A percentile compares a stretch with the other conserved stretches of the same genome.
phyloP scores from a whole-genome alignment of 2,329 filamentous ascomycete genomes.

The Cercospora citrullina region DNA sequence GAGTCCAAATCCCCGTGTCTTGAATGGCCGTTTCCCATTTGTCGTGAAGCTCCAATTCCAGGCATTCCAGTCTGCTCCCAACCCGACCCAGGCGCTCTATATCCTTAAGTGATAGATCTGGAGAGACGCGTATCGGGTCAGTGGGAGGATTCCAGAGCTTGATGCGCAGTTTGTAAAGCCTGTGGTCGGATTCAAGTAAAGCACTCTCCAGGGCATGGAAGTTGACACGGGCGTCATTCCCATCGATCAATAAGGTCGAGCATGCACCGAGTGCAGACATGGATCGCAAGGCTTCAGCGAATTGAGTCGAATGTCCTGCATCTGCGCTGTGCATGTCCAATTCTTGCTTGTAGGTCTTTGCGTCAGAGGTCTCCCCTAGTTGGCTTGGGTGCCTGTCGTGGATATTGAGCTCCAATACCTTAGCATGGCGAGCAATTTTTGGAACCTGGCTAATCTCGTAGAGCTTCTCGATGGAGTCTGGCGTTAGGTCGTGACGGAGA shows the following conservation, averaged over 20 bases:
- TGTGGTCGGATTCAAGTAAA: background rate
- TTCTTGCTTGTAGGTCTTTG: background rate
- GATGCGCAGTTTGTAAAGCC: background rate
- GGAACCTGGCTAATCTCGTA: background rate
- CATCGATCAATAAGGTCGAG: background rate
- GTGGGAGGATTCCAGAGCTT: background rate
- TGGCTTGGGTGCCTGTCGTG: background rate
- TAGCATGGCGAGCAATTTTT: background rate
- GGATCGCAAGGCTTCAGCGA: background rate
- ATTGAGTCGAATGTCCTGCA: background rate
- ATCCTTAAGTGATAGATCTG: background rate
- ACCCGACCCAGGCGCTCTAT: background rate
- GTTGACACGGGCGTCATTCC: background rate
- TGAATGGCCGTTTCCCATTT: background rate
- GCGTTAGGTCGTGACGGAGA: background rate
- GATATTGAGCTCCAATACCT: background rate
- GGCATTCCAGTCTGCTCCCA: background rate
- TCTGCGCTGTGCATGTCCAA: background rate
- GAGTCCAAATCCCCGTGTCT: background rate
- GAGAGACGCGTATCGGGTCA: background rate
- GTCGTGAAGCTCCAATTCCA: background rate
- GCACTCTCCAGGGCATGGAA: background rate
- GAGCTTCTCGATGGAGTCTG: background rate
- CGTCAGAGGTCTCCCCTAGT: background rate
- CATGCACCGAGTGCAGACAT: background rate